phyloP scores from a whole-genome alignment of 2,329 filamentous ascomycete species.

The Alternaria burnsii region DNA sequence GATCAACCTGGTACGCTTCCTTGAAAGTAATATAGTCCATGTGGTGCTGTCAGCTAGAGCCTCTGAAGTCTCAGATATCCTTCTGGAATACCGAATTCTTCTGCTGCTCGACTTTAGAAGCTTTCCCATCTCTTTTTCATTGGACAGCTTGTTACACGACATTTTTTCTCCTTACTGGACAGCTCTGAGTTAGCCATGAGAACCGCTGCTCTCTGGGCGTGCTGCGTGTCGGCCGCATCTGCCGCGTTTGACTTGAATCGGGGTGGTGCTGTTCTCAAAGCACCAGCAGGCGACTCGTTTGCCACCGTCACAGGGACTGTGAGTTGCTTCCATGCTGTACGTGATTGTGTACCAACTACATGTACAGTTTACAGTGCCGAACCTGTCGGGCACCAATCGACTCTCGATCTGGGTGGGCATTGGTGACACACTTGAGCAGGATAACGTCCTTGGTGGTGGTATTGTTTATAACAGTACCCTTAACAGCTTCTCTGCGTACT shows the following conservation, averaged over 20 bases:
- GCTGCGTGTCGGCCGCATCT: constrained; percentile 20
- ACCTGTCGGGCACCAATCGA: constrained; percentile 26
- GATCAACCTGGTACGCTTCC: constrained; percentile 22
- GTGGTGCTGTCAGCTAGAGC: constrained; percentile 12
- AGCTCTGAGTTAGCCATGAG: constrained; percentile 21
- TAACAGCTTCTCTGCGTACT: constrained; percentile 31
- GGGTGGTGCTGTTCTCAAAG: constrained; percentile 37
- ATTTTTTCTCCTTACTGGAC: background rate
- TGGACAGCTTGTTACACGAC: constrained; percentile 1
- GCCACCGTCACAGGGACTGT: constrained; percentile 30
- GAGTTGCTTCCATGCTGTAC: background rate
- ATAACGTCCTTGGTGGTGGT: constrained; percentile 34
- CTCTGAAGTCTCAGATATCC: constrained; percentile 10
- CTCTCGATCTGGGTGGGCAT: constrained; percentile 40
- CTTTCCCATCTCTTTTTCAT: constrained; percentile 1
- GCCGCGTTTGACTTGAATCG: constrained; percentile 38
- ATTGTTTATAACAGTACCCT: constrained; percentile 34
- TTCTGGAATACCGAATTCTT: constrained; percentile 8
- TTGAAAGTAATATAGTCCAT: constrained; percentile 20
- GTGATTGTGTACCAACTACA: background rate
- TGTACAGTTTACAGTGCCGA: constrained; percentile 29
- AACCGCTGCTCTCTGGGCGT: constrained; percentile 14
- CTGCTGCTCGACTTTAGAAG: constrained; percentile 9
- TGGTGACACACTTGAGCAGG: constrained; percentile 29
- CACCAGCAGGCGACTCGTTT: constrained; percentile 34